Conservation (phyloP, 1,139 yeast genomes). For the Pichia sp. region DNA sequence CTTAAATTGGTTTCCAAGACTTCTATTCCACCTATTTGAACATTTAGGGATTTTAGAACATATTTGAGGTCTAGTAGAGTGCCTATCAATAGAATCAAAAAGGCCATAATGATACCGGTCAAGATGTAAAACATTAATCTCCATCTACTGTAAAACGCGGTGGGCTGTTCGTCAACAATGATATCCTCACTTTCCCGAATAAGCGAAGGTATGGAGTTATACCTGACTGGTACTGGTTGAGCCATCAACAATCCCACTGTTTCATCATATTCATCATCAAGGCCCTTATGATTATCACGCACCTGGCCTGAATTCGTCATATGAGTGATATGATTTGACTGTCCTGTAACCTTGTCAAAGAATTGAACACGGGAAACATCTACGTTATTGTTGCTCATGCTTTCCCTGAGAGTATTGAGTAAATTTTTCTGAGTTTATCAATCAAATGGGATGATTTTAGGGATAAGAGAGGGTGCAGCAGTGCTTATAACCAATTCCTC, state of each 20-base stretch:
- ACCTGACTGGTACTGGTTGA: slow-evolving; percentile 8
- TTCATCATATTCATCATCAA: background rate
- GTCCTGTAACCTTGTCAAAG: slow-evolving; percentile 4
- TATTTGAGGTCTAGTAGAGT: background rate
- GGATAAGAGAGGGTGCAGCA: background rate
- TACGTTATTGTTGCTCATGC: background rate
- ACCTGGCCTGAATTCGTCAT: background rate
- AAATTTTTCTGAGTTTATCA: background rate
- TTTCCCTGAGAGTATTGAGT: background rate
- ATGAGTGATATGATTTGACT: background rate
- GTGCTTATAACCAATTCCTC: background rate
- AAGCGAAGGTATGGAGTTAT: slow-evolving; percentile 1
- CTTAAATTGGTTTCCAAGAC: background rate
- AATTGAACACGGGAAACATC: background rate
- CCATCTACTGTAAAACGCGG: slow-evolving; percentile 1
- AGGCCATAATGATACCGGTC: background rate
- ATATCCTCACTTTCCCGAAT: slow-evolving; percentile 7
- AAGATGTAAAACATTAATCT: background rate
- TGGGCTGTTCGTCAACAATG: slow-evolving; percentile 9
- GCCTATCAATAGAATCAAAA: background rate
- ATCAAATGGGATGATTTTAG: background rate
- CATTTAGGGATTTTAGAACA: background rate
- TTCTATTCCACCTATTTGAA: background rate
- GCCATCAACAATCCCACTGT: slow-evolving; percentile 7
- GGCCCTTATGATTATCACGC: background rate